Percentiles rank a stretch among this genome's conserved stretches.
Evolutionary conservation across 352 stramenopile genomes (phyloP).

Genomic region (Phytophthora multivora): DNA sequence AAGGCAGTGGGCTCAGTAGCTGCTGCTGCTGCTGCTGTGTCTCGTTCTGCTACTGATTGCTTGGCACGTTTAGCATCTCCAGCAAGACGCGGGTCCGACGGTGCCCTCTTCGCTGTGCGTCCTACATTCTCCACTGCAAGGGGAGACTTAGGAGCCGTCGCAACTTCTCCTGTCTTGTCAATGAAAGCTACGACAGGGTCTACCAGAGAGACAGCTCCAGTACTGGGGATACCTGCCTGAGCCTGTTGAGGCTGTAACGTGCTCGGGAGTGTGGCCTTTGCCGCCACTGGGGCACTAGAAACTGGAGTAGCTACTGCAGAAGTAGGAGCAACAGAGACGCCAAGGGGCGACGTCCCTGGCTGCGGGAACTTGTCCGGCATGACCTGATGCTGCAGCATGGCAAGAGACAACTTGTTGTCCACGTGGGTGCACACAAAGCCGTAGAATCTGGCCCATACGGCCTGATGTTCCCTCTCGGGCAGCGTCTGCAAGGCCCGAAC

Average conservation of each 20-base stretch:
- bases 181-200: constrained; percentile 66
- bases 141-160: constrained; percentile 17
- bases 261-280: constrained; percentile 17
- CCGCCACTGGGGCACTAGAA: not conserved
- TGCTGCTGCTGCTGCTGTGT: not conserved
- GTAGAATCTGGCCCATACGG: constrained; percentile 62
- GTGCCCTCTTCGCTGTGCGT: constrained; percentile 18
- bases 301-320: constrained; percentile 4
- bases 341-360: constrained; percentile 11
- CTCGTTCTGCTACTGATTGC: constrained; percentile 10
- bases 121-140: constrained; percentile 41
- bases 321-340: not conserved
- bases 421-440: constrained; percentile 68
- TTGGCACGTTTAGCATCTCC: constrained; percentile 37
- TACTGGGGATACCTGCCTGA: not conserved
- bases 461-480: constrained; percentile 39
- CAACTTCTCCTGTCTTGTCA: constrained; percentile 57
- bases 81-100: constrained; percentile 19
- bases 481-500: constrained; percentile 57
- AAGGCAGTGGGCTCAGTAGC: constrained; percentile 32
- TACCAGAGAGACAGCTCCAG: constrained; percentile 25
- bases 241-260: constrained; percentile 26
- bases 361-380: constrained; percentile 41
- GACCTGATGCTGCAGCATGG: constrained; percentile 64
- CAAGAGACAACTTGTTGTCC: constrained; percentile 56